Conservation (phyloP, 2,329 filamentous ascomycete species). For the Capronia americana region DNA sequence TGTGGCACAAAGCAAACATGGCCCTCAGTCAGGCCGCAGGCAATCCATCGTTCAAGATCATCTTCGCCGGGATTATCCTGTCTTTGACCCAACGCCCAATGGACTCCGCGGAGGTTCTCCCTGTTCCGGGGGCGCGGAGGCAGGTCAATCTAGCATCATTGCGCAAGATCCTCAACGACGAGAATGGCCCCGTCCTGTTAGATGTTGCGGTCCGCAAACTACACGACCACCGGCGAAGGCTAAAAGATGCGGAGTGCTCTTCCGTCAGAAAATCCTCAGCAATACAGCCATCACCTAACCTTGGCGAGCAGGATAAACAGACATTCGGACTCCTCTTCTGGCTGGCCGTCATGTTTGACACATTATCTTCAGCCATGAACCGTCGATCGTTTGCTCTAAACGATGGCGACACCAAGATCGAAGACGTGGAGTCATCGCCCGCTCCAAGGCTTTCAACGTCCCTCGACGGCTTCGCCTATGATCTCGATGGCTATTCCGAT, state of each 20-base stretch:
- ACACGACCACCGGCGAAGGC: slow-evolving; percentile 23
- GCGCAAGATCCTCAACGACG: slow-evolving; percentile 21
- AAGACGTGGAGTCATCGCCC: slow-evolving; percentile 13
- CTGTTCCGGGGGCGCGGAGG: background rate
- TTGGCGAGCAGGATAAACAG: slow-evolving; percentile 45
- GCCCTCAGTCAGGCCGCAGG: slow-evolving; percentile 48
- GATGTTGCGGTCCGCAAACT: slow-evolving; percentile 28
- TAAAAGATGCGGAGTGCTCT: slow-evolving; percentile 13
- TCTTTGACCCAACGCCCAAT: slow-evolving; percentile 53
- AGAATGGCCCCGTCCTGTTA: slow-evolving; percentile 18
- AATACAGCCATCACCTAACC: background rate
- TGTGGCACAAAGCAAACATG: slow-evolving; percentile 52
- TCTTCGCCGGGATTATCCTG: slow-evolving; percentile 55
- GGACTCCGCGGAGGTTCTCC: slow-evolving; percentile 30
- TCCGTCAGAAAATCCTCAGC: background rate
- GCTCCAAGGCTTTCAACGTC: slow-evolving; percentile 15
- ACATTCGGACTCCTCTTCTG: slow-evolving; percentile 64
- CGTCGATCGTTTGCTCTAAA: slow-evolving; percentile 54
- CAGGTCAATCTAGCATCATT: slow-evolving; percentile 19
- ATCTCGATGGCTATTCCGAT: slow-evolving; percentile 29
- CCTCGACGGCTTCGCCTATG: slow-evolving; percentile 7
- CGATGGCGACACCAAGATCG: slow-evolving; percentile 55
- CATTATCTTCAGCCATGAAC: slow-evolving; percentile 61
- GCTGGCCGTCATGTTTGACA: slow-evolving; percentile 67
- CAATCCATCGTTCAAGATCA: slow-evolving; percentile 52